phyloP scores from a whole-genome alignment of 2,329 filamentous ascomycete genomes.

The Paracoccidioides brasiliensis region DNA sequence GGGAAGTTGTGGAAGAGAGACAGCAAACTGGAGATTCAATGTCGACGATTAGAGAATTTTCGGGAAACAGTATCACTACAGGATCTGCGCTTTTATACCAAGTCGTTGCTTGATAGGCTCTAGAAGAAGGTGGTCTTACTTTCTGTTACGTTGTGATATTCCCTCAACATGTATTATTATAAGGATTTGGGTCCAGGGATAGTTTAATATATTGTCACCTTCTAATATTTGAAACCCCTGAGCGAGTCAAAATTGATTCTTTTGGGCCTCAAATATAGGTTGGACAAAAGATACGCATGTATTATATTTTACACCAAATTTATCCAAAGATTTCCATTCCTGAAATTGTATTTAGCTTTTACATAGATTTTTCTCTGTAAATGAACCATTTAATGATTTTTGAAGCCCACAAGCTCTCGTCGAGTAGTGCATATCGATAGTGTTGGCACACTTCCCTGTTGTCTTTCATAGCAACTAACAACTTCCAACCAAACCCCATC shows the following conservation, averaged over 20 bases:
- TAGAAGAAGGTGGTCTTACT: slow-evolving; percentile 23
- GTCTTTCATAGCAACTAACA: not conserved
- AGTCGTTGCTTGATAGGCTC: slow-evolving; percentile 38
- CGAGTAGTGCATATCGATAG: not conserved
- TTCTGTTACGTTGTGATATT: not conserved
- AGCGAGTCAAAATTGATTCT: too few species aligned
- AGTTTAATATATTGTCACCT: not conserved
- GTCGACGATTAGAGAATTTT: slow-evolving; percentile 48
- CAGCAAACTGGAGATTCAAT: slow-evolving; percentile 62
- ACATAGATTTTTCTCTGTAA: not conserved
- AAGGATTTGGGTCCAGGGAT: not conserved
- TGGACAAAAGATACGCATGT: not conserved
- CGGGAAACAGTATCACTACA: slow-evolving; percentile 46
- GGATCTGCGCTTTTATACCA: slow-evolving; percentile 37
- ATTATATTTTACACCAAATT: not conserved
- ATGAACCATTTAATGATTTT: not conserved
- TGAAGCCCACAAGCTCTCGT: not conserved
- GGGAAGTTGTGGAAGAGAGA: slow-evolving; percentile 54
- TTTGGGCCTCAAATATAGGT: too few species aligned
- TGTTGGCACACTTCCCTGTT: not conserved
- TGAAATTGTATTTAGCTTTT: not conserved
- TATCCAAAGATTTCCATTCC: not conserved
- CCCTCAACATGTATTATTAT: not conserved
- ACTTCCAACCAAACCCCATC: not conserved
- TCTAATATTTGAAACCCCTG: too few species aligned